These are phyloP conservation scores for Dryas drummondii DNA, from an alignment of 306 rosid genomes.

Conservation along the genomic window DNA sequence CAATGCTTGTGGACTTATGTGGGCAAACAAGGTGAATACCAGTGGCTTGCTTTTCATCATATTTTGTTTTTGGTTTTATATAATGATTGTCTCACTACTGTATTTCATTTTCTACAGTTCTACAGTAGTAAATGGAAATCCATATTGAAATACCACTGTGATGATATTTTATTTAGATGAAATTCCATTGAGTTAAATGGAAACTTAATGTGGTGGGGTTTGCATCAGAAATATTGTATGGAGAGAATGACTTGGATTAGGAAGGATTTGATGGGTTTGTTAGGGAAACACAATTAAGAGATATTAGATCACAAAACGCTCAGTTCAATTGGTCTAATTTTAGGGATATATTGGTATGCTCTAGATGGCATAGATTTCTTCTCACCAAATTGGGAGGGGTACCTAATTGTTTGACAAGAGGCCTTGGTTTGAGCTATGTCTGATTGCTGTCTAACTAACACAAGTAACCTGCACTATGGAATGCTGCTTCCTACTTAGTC, in stretches of 20 bases:
- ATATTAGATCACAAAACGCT: no score
- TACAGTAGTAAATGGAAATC: not conserved
- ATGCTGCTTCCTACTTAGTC: no score
- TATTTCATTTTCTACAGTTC: not conserved
- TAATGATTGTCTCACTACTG: not conserved
- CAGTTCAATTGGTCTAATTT: no score
- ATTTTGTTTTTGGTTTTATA: not conserved
- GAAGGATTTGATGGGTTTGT: no score
- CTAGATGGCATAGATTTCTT: not conserved
- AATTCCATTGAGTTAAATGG: not conserved
- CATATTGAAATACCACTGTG: not conserved
- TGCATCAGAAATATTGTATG: no score
- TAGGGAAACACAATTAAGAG: no score
- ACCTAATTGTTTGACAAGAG: not conserved
- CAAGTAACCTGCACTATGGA: no score
- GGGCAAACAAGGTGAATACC: conserved; percentile 78
- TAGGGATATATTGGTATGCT: not conserved
- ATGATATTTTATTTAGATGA: not conserved
- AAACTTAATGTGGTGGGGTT: no score
- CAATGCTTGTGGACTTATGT: conserved; percentile 85
- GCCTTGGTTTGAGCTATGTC: not conserved
- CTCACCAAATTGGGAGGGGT: not conserved
- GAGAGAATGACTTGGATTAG: no score
- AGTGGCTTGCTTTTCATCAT: conserved; percentile 2
- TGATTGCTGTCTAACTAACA: not conserved